Evolutionary conservation across 441 rosid species (phyloP).

Genomic region (Populus tomentosa): DNA sequence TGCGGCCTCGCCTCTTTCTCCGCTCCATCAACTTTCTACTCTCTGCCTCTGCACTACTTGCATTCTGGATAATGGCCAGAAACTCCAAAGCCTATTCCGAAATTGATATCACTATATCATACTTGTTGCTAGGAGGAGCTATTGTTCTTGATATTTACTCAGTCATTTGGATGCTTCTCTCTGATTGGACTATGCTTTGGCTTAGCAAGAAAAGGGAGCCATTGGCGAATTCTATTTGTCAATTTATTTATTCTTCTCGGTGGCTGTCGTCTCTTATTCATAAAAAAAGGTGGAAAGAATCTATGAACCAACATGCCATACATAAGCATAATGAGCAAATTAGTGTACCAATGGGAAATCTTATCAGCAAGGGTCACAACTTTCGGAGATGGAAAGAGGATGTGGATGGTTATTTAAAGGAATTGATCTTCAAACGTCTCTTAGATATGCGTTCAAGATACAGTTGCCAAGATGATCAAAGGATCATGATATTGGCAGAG

Average conservation of each 20-base stretch:
- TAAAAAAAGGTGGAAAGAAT: neutral
- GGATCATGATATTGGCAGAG: neutral
- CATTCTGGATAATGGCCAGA: neutral
- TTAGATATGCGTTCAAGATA: too few species aligned
- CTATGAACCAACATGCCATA: neutral
- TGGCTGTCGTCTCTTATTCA: neutral
- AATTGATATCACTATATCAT: neutral
- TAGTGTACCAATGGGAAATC: neutral
- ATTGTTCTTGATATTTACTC: neutral
- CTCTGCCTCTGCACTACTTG: neutral
- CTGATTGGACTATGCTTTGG: neutral
- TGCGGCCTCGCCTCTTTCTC: neutral
- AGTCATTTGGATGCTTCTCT: neutral
- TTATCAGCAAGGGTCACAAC: neutral
- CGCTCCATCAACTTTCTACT: neutral
- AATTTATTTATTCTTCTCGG: too few species aligned
- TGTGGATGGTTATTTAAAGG: neutral
- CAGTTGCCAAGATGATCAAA: neutral
- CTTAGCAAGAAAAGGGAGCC: neutral
- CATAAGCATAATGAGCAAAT: neutral
- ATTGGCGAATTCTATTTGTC: fast-evolving
- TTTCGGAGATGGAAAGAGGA: neutral
- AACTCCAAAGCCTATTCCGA: neutral
- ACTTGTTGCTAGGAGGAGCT: neutral
- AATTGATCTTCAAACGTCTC: too few species aligned